A percentile compares a stretch with the other conserved stretches of the same genome.
Conservation (phyloP, 2,329 filamentous ascomycete genomes). For the Diaporthe caulivora region DNA sequence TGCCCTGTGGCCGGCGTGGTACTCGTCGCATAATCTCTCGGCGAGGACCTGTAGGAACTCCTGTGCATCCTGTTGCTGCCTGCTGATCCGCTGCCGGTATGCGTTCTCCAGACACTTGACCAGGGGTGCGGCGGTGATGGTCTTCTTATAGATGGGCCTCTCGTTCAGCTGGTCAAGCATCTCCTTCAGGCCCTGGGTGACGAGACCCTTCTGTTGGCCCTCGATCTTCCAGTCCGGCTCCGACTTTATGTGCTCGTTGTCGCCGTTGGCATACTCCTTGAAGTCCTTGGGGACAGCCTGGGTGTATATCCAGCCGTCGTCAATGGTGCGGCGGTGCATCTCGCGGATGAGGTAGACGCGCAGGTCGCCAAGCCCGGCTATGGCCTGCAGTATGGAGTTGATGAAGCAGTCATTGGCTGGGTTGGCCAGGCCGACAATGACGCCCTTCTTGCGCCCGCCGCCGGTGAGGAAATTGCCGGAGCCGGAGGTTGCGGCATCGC, state of each 20-base stretch:
- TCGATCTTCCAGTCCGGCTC: slow-evolving; percentile 70
- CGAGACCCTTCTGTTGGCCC: slow-evolving; percentile 81
- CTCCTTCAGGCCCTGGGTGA: slow-evolving; percentile 90
- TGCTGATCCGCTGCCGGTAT: slow-evolving; percentile 90
- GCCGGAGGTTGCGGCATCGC: slow-evolving; percentile 70
- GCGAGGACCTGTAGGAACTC: slow-evolving; percentile 96
- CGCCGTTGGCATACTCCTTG: slow-evolving; percentile 31
- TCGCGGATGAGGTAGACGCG: slow-evolving; percentile 93
- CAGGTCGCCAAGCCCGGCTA: slow-evolving; percentile 90
- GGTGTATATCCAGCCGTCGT: slow-evolving; percentile 81
- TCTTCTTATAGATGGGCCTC: slow-evolving; percentile 92
- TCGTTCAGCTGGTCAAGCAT: slow-evolving; percentile 95
- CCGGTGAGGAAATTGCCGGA: slow-evolving; percentile 44
- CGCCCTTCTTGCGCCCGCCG: slow-evolving; percentile 78
- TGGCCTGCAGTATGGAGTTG: slow-evolving; percentile 93
- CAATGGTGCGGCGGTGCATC: slow-evolving; percentile 84
- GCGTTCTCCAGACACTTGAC: slow-evolving; percentile 85
- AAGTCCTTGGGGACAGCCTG: slow-evolving; percentile 64
- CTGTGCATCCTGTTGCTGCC: slow-evolving; percentile 97
- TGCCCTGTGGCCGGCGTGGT: slow-evolving; percentile 85
- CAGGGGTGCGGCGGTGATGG: slow-evolving; percentile 88
- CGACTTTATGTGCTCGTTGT: slow-evolving; percentile 46
- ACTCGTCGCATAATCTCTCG: slow-evolving; percentile 93
- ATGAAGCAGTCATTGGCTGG: slow-evolving; percentile 97
- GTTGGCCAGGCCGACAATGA: slow-evolving; percentile 86